Evolutionary conservation across 2,329 filamentous ascomycete species (phyloP).

Genomic region (Fusarium brachygibbosum): DNA sequence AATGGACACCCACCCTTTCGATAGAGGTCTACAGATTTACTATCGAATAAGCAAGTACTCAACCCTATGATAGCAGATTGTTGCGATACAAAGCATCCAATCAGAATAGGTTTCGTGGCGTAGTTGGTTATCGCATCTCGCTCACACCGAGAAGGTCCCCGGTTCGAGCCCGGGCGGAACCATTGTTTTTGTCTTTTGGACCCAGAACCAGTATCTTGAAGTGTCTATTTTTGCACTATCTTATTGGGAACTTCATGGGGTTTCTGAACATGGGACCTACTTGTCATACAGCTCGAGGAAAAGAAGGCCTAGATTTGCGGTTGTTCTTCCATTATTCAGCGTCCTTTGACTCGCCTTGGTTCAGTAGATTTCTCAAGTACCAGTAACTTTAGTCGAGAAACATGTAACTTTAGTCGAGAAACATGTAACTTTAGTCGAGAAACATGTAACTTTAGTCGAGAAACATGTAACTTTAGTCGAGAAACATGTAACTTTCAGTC

Average conservation of each 20-base stretch:
- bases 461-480: neutral
- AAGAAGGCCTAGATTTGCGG: neutral
- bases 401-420: neutral
- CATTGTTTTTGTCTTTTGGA: neutral
- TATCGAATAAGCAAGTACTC: no score
- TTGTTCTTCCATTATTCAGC: neutral
- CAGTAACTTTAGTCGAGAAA: neutral
- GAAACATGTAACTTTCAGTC: neutral
- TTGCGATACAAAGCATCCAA: neutral
- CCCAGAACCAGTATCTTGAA: neutral
- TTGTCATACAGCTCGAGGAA: no score
- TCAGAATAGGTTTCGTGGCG: slow-evolving; percentile 4
- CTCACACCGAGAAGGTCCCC: slow-evolving; percentile 16
- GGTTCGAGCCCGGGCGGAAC: slow-evolving; percentile 12
- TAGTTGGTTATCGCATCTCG: slow-evolving; percentile 14
- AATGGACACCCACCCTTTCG: no score
- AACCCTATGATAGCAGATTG: rapidly evolving
- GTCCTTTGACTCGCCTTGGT: neutral
- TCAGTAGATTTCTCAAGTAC: neutral
- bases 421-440: neutral
- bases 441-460: neutral
- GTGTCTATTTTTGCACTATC: neutral
- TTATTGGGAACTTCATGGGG: rapidly evolving
- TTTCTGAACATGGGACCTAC: no score
- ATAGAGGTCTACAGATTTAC: no score